Evolutionary conservation across 176 grass and related monocot genomes (phyloP).

Genomic region (Rhipidocladum racemiflorum): DNA sequence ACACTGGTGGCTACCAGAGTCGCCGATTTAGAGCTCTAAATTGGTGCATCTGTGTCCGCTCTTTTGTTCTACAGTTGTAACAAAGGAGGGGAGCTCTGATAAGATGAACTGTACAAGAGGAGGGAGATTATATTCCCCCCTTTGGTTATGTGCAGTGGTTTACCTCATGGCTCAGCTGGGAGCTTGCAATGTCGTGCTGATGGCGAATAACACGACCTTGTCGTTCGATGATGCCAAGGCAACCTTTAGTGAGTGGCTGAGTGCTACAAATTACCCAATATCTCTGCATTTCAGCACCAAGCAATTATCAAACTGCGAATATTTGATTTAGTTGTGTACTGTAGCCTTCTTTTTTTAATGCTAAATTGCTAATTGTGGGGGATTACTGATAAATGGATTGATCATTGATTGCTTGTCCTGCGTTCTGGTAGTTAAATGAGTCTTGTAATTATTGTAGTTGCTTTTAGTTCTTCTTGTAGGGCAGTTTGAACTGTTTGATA

Average conservation of each 20-base stretch:
- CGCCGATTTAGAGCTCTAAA: neutral
- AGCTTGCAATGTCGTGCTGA: constrained; percentile 53
- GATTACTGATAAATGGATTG: neutral
- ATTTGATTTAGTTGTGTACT: neutral
- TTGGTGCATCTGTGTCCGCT: neutral
- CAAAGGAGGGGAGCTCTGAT: neutral
- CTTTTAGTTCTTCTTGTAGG: neutral
- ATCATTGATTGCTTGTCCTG: neutral
- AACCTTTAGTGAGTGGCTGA: constrained; percentile 76
- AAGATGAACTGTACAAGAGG: constrained; percentile 22
- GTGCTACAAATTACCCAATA: constrained; percentile 17
- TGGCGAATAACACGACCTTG: constrained; percentile 58
- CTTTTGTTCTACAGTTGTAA: neutral
- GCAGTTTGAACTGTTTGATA: neutral
- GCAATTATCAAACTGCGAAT: neutral
- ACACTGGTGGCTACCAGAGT: neutral
- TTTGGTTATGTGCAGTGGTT: constrained; percentile 27
- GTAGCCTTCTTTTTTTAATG: neutral
- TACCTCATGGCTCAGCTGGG: constrained; percentile 44
- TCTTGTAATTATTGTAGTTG: neutral
- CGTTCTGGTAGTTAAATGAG: neutral
- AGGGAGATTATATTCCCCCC: constrained; percentile 11
- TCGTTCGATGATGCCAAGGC: constrained; percentile 69
- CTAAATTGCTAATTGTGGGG: neutral
- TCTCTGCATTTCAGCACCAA: constrained; percentile 14